Evolutionary conservation across 495 filamentous ascomycete species (phyloP).

Genomic region (Corynascus novoguineensis): DNA sequence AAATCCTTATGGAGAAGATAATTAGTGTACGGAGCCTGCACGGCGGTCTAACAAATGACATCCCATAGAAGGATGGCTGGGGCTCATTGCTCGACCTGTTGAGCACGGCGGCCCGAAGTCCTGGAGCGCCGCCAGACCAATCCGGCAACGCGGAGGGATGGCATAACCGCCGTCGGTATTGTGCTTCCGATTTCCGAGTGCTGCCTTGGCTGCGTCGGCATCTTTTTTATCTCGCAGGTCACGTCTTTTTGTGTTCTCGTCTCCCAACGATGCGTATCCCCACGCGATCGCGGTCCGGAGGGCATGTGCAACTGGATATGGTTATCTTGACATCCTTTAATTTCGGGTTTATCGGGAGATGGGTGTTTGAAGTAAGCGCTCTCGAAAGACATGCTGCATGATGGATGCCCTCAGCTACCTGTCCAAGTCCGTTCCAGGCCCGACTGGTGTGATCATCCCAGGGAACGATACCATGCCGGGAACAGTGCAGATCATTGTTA

Average conservation of each 20-base stretch:
- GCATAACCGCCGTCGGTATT: constrained; percentile 8
- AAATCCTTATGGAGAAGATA: too few relatives aligned
- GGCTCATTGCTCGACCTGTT: too few relatives aligned
- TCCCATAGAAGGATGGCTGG: too few relatives aligned
- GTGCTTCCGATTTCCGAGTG: background rate
- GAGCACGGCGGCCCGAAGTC: background rate
- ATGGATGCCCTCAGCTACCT: background rate
- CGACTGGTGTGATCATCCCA: constrained; percentile 4
- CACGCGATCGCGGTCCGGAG: constrained; percentile 6
- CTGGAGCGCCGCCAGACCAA: background rate
- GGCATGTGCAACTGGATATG: background rate
- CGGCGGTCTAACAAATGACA: too few relatives aligned
- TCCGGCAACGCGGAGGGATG: constrained; percentile 2
- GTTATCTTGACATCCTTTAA: constrained; percentile 12
- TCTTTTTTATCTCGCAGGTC: background rate
- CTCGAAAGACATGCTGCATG: background rate
- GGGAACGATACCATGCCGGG: background rate
- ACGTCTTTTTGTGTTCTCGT: background rate
- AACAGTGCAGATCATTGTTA: background rate
- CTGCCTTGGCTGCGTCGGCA: too few relatives aligned
- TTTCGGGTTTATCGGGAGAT: constrained; percentile 9
- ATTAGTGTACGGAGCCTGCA: too few relatives aligned
- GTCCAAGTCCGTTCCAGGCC: background rate
- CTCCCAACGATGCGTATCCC: background rate
- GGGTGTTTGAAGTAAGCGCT: background rate